Evolutionary conservation across 805 yeast genomes (phyloP).

Genomic region (Starmerella roubikii): DNA sequence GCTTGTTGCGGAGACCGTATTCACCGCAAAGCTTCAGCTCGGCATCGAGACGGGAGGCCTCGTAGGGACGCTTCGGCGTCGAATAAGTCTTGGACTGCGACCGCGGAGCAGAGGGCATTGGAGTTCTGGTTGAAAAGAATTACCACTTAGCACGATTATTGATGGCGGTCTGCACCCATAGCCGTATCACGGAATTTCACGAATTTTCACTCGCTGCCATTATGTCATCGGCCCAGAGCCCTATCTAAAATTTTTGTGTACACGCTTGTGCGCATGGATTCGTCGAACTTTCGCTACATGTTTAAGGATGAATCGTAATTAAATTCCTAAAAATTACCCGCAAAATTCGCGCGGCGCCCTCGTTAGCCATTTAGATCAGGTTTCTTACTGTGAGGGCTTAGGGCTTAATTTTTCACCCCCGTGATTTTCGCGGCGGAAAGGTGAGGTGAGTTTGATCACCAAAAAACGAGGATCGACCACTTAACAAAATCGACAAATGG

Average conservation of each 20-base stretch:
- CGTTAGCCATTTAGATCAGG: too few species aligned
- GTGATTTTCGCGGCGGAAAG: not conserved
- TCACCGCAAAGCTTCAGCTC: slow-evolving; percentile 99
- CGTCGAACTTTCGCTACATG: too few species aligned
- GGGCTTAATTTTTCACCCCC: not conserved
- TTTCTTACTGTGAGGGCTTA: not conserved
- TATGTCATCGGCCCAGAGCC: too few species aligned
- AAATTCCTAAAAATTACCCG: too few species aligned
- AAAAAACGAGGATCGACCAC: too few species aligned
- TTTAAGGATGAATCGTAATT: too few species aligned
- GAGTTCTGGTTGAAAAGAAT: not conserved
- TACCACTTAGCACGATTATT: not conserved
- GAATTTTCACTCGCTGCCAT: too few species aligned
- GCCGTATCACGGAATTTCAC: too few species aligned
- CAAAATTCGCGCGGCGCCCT: too few species aligned
- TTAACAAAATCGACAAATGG: slow-evolving; percentile 20
- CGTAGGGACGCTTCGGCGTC: slow-evolving; percentile 99
- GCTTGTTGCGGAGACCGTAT: slow-evolving; percentile 99
- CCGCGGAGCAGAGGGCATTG: slow-evolving; percentile 49
- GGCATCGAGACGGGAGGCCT: slow-evolving; percentile 98
- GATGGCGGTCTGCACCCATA: too few species aligned
- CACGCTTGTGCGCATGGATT: too few species aligned
- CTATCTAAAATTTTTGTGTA: too few species aligned
- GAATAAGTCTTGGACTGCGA: slow-evolving; percentile 99
- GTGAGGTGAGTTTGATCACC: not conserved